Percentiles rank a stretch among this genome's conserved stretches.
Evolutionary conservation across 345 rosid genomes (phyloP).

Genomic region (Aquilaria sinensis): DNA sequence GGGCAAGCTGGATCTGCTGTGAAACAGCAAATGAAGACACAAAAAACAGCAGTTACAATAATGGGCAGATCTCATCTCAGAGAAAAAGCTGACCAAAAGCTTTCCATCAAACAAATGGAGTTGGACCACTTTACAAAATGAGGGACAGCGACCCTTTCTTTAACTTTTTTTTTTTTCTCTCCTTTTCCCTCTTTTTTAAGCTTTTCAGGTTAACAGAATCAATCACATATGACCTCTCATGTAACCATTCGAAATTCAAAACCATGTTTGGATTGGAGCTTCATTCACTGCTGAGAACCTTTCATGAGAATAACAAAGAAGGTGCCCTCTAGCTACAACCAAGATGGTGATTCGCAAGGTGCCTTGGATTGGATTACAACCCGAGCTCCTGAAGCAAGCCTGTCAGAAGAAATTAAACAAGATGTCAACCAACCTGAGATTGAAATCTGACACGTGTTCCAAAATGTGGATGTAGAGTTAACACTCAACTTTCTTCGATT

Average conservation of each 20-base stretch:
- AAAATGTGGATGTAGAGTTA: conserved; percentile 11
- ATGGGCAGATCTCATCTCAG: neutral
- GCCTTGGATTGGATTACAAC: conserved; percentile 83
- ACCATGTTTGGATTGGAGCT: conserved; percentile 4
- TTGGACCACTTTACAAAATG: conserved; percentile 4
- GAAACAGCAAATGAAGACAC: conserved; percentile 3
- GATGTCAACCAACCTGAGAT: conserved; percentile 3
- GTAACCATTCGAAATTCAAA: conserved; percentile 27
- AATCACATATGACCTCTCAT: conserved; percentile 21
- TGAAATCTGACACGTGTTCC: neutral
- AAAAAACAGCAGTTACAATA: conserved; percentile 10
- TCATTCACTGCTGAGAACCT: conserved; percentile 7
- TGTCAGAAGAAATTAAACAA: conserved; percentile 27
- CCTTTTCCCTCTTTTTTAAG: conserved; percentile 1
- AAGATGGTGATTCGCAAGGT: conserved; percentile 24
- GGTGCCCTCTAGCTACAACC: conserved; percentile 25
- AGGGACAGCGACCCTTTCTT: conserved; percentile 14
- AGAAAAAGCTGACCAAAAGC: conserved; percentile 13
- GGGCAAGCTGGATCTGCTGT: neutral
- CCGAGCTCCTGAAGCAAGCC: conserved; percentile 99
- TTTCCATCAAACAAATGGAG: conserved; percentile 6
- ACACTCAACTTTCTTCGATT: conserved; percentile 90
- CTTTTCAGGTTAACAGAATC: conserved; percentile 27
- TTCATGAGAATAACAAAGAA: neutral
- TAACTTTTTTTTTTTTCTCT: conserved; percentile 12